Evolutionary conservation across 176 grass and related monocot species (phyloP).

Genomic region (Eremochloa ophiuroides): DNA sequence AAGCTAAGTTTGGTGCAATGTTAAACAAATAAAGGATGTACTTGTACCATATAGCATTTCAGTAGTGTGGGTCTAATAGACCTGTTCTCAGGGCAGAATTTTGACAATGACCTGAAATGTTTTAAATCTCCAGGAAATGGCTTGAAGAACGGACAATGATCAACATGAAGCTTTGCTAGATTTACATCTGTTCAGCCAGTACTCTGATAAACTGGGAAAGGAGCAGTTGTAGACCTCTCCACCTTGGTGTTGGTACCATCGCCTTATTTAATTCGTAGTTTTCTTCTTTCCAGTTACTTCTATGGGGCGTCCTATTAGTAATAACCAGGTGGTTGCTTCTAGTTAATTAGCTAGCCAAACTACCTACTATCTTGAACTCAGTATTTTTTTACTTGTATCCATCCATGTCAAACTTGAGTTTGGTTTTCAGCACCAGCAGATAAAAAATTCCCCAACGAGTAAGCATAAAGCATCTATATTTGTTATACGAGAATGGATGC

Average conservation of each 20-base stretch:
- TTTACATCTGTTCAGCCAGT: slow-evolving; percentile 7
- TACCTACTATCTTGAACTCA: background rate
- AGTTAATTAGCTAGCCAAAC: slow-evolving; percentile 23
- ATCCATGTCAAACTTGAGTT: slow-evolving; percentile 24
- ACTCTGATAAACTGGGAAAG: slow-evolving; percentile 15
- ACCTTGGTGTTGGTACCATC: slow-evolving; percentile 22
- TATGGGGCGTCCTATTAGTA: slow-evolving; percentile 22
- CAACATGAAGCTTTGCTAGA: background rate
- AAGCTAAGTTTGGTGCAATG: background rate
- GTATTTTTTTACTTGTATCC: slow-evolving; percentile 26
- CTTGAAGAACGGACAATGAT: slow-evolving; percentile 3
- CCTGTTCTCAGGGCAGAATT: background rate
- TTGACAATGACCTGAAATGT: background rate
- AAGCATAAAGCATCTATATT: background rate
- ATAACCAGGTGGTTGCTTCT: slow-evolving; percentile 23
- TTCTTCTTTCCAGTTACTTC: slow-evolving; percentile 32
- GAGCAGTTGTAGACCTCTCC: slow-evolving; percentile 20
- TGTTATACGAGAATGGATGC: background rate
- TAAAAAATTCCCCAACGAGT: background rate
- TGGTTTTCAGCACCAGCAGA: slow-evolving; percentile 23
- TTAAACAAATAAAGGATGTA: background rate
- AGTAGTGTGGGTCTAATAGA: background rate
- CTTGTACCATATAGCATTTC: background rate
- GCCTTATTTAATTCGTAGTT: slow-evolving; percentile 21
- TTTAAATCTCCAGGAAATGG: slow-evolving; percentile 23